A percentile compares a stretch with the other conserved stretches of the same genome.
These are phyloP conservation scores for Saccharomycopsis sp. DNA, from an alignment of 805 yeast genomes.

Conservation along the genomic window DNA sequence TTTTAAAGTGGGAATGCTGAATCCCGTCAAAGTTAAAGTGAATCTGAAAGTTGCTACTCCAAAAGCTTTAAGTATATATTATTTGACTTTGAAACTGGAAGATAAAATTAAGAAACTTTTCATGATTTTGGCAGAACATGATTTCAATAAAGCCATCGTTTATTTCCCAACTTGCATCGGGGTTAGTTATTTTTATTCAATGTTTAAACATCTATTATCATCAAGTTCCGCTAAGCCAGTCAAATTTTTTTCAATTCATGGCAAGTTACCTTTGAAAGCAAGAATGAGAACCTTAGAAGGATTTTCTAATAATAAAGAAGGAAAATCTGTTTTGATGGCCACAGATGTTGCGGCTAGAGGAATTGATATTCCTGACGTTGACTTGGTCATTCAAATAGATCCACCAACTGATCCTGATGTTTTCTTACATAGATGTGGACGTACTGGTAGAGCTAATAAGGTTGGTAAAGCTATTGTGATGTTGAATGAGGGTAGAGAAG, in stretches of 20 bases:
- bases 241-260: constrained; percentile 70
- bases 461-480: constrained; percentile 72
- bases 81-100: constrained; percentile 48
- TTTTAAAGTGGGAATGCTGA: constrained; percentile 82
- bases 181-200: constrained; percentile 64
- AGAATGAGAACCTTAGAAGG: constrained; percentile 59
- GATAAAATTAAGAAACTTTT: constrained; percentile 51
- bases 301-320: constrained; percentile 29
- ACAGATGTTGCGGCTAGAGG: constrained; percentile 99
- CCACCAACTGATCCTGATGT: constrained; percentile 92
- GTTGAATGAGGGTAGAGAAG: constrained; percentile 66
- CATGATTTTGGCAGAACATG: constrained; percentile 38
- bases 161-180: constrained; percentile 86
- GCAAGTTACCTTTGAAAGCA: constrained; percentile 75
- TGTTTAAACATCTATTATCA: constrained; percentile 26
- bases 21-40: constrained; percentile 83
- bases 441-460: constrained; percentile 89
- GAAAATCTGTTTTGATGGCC: constrained; percentile 62
- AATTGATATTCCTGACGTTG: constrained; percentile 90
- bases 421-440: constrained; percentile 87
- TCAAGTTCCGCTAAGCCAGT: constrained; percentile 26
- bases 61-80: constrained; percentile 48
- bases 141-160: constrained; percentile 73
- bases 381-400: constrained; percentile 84
- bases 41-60: constrained; percentile 54